Evolutionary conservation across 306 rosid species (phyloP), one percentile per base, ranked within the genome.

Genomic region (Prinsepia uniflora): DNA sequence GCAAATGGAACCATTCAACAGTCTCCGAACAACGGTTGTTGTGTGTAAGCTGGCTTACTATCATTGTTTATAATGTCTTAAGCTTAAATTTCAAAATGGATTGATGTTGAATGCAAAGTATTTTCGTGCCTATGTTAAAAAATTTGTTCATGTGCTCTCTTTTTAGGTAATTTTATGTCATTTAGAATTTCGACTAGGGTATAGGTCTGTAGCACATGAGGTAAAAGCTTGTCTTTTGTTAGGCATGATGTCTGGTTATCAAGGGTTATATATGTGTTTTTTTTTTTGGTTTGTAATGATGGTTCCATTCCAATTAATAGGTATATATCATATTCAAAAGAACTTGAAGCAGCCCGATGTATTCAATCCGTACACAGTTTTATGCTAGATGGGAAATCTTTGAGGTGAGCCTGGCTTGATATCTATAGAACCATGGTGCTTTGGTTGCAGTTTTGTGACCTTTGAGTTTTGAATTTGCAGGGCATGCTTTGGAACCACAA

Each of bases 401-500:
- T 91, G 82, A 94, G 86, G 99, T 95, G 82, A 54, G 18, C 40
- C 50, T 60, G 75, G 19, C 17, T 41, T 53, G 22, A 10, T 34
- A 49, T n/a, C 13, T 3, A 69, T 43, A 20, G 7, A 14, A 42
- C 42, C 20, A 42, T 9, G 42, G 2, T 41, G 20, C 52, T 8
- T 19, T 3, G 63, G 19, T 55, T 20, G 52, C 63, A 34, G 22
- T 54, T 41, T 55, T 55, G 52, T 41, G 24, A 41, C 73, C n/a
- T 3, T n/a, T 54, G 42, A 7, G 4, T 8, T 60, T 57, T 64
- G 14, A 44, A 39, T 36, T 10, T 53, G 34, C 81, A 95, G 99
- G 95, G 97, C 99, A 76, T 95, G 96, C 73, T 95, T 95, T 85
- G 99, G 99, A 79, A 95, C 99, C 73, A 95, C 99, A 44, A 95